A percentile compares a stretch with the other conserved stretches of the same genome.
Evolutionary conservation across 108 stramenopile genomes (phyloP).

Genomic region (Poteriospumella lacustris): DNA sequence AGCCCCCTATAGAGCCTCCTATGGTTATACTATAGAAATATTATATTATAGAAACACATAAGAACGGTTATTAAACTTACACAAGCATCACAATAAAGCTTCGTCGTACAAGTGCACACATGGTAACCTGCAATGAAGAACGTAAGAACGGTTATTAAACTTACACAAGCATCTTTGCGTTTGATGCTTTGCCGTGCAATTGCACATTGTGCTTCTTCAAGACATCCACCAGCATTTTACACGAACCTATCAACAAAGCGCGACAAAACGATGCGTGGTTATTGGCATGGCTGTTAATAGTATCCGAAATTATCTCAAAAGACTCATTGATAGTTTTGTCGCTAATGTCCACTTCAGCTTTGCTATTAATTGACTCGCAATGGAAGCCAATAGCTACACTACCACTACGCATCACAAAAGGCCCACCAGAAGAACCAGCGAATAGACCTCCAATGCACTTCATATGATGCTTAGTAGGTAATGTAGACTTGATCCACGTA

Average conservation of each 20-base stretch:
- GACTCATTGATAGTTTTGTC: no score
- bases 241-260: conserved; percentile 7
- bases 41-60: conserved; percentile 9
- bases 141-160: conserved; percentile 8
- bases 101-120: conserved; percentile 6
- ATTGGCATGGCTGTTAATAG: conserved; percentile 6
- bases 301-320: no score
- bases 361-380: no score
- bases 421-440: no score
- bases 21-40: background rate
- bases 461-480: no score
- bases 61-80: conserved; percentile 8
- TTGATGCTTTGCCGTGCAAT: conserved; percentile 7
- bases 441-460: no score
- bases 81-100: conserved; percentile 8
- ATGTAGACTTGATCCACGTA: no score
- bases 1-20: background rate
- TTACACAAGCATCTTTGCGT: conserved; percentile 7
- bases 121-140: conserved; percentile 7
- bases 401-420: no score
- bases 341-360: no score
- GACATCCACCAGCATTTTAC: conserved; percentile 7
- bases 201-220: conserved; percentile 7
- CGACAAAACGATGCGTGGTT: conserved; percentile 6
- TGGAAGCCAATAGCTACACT: no score